These are phyloP conservation scores for Miscanthus lutarioriparius DNA, from an alignment of 176 grass and related monocot species.

Conservation along the genomic window DNA sequence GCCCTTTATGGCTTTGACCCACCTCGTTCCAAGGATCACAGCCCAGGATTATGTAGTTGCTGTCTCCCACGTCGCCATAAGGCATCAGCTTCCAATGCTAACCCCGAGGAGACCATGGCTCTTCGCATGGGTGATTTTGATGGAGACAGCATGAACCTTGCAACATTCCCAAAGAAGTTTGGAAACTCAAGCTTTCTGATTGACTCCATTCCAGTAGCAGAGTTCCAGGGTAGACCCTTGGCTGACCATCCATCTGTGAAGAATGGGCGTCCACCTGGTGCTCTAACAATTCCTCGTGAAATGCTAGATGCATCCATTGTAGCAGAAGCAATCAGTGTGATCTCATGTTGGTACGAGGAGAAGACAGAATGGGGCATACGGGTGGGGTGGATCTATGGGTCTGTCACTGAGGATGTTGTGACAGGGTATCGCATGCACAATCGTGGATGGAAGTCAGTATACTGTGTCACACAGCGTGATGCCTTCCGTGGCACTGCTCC, in stretches of 20 bases:
- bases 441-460: conserved; percentile 95
- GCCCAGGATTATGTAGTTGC: conserved; percentile 58
- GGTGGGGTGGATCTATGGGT: conserved; percentile 97
- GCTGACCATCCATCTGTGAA: conserved; percentile 92
- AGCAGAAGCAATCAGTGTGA: conserved; percentile 91
- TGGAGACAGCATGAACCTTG: conserved; percentile 75
- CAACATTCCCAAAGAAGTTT: conserved; percentile 87
- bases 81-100: conserved; percentile 32
- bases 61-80: conserved; percentile 67
- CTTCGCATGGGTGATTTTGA: conserved; percentile 85
- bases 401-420: conserved; percentile 94
- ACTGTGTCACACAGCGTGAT: conserved; percentile 91
- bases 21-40: conserved; percentile 76
- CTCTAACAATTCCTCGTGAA: conserved; percentile 82
- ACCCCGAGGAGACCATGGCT: conserved; percentile 75
- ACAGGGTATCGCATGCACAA: conserved; percentile 99
- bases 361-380: conserved; percentile 93
- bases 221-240: conserved; percentile 91
- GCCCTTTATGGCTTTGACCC: conserved; percentile 96
- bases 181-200: conserved; percentile 93
- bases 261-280: conserved; percentile 82
- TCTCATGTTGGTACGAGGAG: conserved; percentile 99
- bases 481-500: conserved; percentile 93
- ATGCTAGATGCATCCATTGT: conserved; percentile 84
- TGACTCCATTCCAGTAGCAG: conserved; percentile 89